Conservation (phyloP, 116 monocot genomes). For the Iris pallida region DNA sequence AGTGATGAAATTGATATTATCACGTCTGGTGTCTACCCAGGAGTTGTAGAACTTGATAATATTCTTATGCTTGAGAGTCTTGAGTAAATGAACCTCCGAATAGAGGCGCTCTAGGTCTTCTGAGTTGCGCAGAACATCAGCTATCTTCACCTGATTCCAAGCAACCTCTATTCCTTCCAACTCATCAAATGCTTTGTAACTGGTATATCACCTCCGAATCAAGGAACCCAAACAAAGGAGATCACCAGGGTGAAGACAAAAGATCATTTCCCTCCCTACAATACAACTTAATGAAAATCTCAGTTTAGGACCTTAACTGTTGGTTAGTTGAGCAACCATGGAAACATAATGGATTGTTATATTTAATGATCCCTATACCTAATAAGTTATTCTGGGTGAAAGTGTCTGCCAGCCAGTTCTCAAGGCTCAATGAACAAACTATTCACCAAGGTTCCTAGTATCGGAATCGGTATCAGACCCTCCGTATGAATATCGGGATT, state of each 20-base stretch:
- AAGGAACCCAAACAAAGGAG: conserved; percentile 13
- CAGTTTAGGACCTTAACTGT: too few relatives aligned
- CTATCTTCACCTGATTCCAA: conserved; percentile 84
- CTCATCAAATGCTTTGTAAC: conserved; percentile 73
- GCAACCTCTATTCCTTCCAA: conserved; percentile 81
- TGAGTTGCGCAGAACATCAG: conserved; percentile 32
- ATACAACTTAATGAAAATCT: too few relatives aligned
- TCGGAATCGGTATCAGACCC: too few relatives aligned
- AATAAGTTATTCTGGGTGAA: too few relatives aligned
- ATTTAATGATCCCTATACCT: too few relatives aligned
- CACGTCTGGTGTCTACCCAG: conserved; percentile 44
- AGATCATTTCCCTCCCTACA: too few relatives aligned
- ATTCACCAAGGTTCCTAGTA: too few relatives aligned
- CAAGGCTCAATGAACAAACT: too few relatives aligned
- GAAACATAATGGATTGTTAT: too few relatives aligned
- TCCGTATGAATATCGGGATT: too few relatives aligned
- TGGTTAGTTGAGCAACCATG: too few relatives aligned
- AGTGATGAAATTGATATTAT: conserved; percentile 66
- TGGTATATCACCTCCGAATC: conserved; percentile 17
- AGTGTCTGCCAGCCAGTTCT: too few relatives aligned
- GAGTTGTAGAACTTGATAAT: conserved; percentile 71
- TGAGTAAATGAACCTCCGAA: conserved; percentile 72
- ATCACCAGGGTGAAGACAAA: not conserved
- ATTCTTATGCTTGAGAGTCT: conserved; percentile 75
- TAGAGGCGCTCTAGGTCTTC: conserved; percentile 51